Conservation (phyloP, 441 rosid genomes). For the Gossypium laxum region DNA sequence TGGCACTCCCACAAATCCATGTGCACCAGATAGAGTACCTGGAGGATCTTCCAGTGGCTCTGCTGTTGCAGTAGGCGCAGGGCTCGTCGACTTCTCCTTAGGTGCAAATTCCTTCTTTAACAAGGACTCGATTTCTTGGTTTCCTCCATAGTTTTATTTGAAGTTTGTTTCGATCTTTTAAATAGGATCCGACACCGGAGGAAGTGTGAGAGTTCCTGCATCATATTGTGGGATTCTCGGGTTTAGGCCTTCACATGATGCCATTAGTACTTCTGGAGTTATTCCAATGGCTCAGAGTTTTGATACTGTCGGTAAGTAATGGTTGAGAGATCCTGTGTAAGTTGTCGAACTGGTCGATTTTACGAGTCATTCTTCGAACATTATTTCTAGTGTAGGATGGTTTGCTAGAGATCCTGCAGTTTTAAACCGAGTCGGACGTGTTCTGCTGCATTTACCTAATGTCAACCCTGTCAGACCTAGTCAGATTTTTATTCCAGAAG, state of each 20-base stretch:
- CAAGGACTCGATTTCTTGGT: neutral
- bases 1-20: constrained; percentile 83
- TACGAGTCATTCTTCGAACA: constrained; percentile 3
- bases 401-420: constrained; percentile 23
- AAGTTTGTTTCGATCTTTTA: constrained; percentile 8
- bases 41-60: constrained; percentile 98
- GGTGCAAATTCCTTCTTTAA: constrained; percentile 31
- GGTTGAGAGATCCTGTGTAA: neutral
- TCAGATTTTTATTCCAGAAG: constrained; percentile 49
- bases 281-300: constrained; percentile 84
- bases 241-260: constrained; percentile 64
- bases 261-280: constrained; percentile 49
- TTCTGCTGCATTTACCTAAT: constrained; percentile 45
- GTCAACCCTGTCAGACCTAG: constrained; percentile 27
- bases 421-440: constrained; percentile 52
- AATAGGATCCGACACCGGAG: constrained; percentile 84
- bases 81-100: constrained; percentile 71
- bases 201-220: constrained; percentile 82
- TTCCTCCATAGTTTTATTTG: neutral
- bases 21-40: constrained; percentile 64
- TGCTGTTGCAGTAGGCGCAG: constrained; percentile 81
- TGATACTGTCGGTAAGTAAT: constrained; percentile 73
- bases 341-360: neutral
- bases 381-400: constrained; percentile 48
- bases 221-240: constrained; percentile 80